These are phyloP conservation scores for Rhodotorula taiwanensis DNA, from an alignment of 768 basidiomycete species.

Conservation along the genomic window DNA sequence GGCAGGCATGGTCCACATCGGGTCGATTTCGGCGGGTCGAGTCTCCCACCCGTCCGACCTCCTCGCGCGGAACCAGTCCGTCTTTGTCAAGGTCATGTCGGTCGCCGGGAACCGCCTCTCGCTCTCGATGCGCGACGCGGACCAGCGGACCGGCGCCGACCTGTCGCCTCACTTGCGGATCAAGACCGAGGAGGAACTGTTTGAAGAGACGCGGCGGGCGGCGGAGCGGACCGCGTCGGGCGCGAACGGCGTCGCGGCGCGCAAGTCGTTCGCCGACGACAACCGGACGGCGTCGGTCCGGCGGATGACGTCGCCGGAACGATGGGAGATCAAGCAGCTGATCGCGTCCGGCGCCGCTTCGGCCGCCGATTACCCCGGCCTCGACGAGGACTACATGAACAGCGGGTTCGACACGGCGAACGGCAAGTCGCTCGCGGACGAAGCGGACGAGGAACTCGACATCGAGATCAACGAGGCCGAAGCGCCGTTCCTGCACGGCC, in stretches of 20 bases:
- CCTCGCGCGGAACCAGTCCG: slow-evolving; percentile 70
- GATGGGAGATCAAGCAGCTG: slow-evolving; percentile 99
- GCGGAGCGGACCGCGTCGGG: slow-evolving; percentile 66
- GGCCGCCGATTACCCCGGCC: slow-evolving; percentile 86
- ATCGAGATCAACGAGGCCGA: slow-evolving; percentile 97
- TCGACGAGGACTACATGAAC: slow-evolving; percentile 52
- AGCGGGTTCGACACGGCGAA: slow-evolving; percentile 40
- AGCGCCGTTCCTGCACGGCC: slow-evolving; percentile 88
- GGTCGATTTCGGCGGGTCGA: slow-evolving; percentile 75
- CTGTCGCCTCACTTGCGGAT: slow-evolving; percentile 90
- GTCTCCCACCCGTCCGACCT: slow-evolving; percentile 82
- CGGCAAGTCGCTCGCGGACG: slow-evolving; percentile 55
- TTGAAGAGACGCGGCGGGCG: slow-evolving; percentile 63
- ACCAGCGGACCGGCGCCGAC: slow-evolving; percentile 81
- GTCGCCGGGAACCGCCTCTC: slow-evolving; percentile 71
- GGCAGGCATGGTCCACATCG: slow-evolving; percentile 93
- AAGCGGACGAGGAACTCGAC: slow-evolving; percentile 88
- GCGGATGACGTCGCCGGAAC: slow-evolving; percentile 86
- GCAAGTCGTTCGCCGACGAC: slow-evolving; percentile 40
- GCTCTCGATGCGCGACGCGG: slow-evolving; percentile 96
- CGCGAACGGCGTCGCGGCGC: slow-evolving; percentile 75
- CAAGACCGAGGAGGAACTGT: slow-evolving; percentile 84
- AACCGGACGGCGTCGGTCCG: slow-evolving; percentile 70
- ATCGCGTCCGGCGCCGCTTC: slow-evolving; percentile 89
- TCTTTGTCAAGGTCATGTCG: slow-evolving; percentile 96